phyloP scores from a whole-genome alignment of 345 rosid genomes.

The Rhodamnia argentea region DNA sequence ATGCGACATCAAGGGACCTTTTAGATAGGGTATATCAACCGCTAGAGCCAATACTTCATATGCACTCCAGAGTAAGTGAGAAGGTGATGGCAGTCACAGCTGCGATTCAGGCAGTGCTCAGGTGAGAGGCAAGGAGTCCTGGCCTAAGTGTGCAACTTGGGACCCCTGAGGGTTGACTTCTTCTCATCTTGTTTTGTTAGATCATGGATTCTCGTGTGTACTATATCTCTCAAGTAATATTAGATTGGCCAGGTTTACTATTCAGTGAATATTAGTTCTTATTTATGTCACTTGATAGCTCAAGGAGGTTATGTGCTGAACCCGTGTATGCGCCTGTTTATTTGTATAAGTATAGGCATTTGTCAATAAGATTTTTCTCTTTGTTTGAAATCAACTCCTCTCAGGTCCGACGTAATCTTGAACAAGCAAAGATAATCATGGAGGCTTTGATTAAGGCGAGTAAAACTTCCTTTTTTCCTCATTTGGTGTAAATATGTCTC shows the following conservation, averaged over 20 bases:
- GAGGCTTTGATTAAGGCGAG: conserved; percentile 86
- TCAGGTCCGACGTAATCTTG: conserved; percentile 97
- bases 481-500: neutral
- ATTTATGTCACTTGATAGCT: neutral
- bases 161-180: neutral
- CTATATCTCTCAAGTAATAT: neutral
- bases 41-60: neutral
- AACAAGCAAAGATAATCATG: conserved; percentile 83
- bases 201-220: neutral
- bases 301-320: neutral
- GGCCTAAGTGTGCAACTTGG: neutral
- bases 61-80: neutral
- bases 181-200: neutral
- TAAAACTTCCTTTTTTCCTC: neutral
- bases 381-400: conserved; percentile 3
- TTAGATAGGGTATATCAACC: neutral
- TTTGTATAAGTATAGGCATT: neutral
- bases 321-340: neutral
- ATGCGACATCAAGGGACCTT: neutral
- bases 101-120: neutral
- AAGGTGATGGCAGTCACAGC: neutral
- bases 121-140: neutral
- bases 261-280: neutral
- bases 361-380: neutral
- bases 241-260: neutral